Percentiles rank a stretch among this genome's conserved stretches.
phyloP scores from a whole-genome alignment of 148 eudicot species.

The Rhododendron kiyosumense region DNA sequence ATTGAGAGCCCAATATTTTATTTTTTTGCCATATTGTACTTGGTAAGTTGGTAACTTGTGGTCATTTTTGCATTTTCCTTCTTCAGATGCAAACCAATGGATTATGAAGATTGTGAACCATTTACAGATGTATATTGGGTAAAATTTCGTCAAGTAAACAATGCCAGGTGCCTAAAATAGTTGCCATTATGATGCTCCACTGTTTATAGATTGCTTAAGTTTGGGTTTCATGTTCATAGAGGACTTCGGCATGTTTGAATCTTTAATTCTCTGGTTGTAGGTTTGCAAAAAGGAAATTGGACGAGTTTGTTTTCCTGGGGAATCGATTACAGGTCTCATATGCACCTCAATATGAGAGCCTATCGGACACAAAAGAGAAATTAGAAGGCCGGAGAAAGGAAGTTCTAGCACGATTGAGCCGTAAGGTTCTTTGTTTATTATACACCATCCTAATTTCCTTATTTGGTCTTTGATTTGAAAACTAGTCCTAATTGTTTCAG shows the following conservation, averaged over 20 bases:
- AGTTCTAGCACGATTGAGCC: constrained; percentile 62
- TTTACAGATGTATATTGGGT: constrained; percentile 93
- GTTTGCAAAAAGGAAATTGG: constrained; percentile 89
- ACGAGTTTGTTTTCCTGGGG: constrained; percentile 77
- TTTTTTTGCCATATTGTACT: neutral
- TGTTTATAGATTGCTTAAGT: neutral
- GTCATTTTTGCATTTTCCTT: neutral
- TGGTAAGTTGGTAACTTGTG: neutral
- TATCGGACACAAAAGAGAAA: constrained; percentile 81
- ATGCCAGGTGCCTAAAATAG: constrained; percentile 53
- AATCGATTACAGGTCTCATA: constrained; percentile 79
- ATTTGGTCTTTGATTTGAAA: neutral
- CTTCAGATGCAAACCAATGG: constrained; percentile 87
- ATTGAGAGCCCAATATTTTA: neutral
- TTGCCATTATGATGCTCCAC: neutral
- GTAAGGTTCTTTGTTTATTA: constrained; percentile 29
- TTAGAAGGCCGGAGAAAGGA: constrained; percentile 82
- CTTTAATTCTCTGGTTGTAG: constrained; percentile 28
- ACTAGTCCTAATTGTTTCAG: neutral
- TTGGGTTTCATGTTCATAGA: neutral
- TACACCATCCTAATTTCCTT: neutral
- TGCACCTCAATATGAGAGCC: constrained; percentile 73
- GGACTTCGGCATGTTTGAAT: neutral
- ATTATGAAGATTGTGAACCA: constrained; percentile 81
- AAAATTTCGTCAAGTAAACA: constrained; percentile 57